A percentile compares a stretch with the other conserved stretches of the same genome.
These are phyloP conservation scores for Nicotiana knightiana DNA, from an alignment of 257 asterid genomes.

Conservation along the genomic window DNA sequence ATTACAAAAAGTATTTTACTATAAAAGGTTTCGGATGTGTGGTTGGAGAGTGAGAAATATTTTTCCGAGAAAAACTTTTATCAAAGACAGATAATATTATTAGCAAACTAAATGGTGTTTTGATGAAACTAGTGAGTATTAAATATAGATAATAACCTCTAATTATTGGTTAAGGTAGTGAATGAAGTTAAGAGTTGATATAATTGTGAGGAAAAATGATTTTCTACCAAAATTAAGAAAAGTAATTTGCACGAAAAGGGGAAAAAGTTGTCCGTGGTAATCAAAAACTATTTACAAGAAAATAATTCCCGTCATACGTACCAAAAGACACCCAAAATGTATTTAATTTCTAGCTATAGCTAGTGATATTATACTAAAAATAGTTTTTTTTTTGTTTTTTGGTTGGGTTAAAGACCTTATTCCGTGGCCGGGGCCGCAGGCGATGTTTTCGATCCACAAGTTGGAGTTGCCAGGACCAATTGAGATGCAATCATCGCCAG, in stretches of 20 bases:
- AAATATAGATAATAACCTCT: background rate
- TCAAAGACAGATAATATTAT: background rate
- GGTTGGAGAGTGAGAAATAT: background rate
- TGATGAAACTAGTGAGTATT: too few species aligned
- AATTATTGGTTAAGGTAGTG: background rate
- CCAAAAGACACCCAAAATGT: background rate
- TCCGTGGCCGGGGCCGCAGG: slow-evolving; percentile 60
- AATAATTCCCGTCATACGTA: background rate
- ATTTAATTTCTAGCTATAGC: background rate
- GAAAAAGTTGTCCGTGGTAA: background rate
- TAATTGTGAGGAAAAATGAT: background rate
- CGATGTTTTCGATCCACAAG: slow-evolving; percentile 30
- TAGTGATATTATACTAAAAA: background rate
- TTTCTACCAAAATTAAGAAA: too few species aligned
- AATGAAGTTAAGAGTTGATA: background rate
- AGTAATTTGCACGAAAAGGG: too few species aligned
- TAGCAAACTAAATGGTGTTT: background rate
- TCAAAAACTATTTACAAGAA: too few species aligned
- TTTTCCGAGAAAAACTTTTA: too few species aligned
- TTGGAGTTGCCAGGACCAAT: slow-evolving; percentile 42
- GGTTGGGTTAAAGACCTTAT: slow-evolving; percentile 23
- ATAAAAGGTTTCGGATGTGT: too few species aligned
- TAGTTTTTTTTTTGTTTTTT: too few species aligned
- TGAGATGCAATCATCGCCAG: slow-evolving; percentile 53
- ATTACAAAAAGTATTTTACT: too few species aligned